Base-by-base conservation (phyloP, 2,329 filamentous ascomycete species). In the Exophiala alcalophila region DNA sequence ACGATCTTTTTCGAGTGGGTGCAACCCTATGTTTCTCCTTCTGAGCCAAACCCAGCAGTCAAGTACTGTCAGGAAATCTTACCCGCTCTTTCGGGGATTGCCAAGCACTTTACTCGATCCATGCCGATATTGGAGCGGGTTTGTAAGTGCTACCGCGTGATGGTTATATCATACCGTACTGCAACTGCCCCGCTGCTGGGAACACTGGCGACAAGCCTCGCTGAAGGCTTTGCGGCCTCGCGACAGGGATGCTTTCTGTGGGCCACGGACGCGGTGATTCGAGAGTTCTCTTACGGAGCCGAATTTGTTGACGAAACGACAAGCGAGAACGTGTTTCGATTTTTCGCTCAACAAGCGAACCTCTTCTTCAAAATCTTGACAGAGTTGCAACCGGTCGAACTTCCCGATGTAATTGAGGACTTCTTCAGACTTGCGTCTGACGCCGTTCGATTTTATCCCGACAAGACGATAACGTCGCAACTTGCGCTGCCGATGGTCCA, bases 211-310 rank as follows among this genome's bases (percentile, higher is more conserved):
- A 86, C 91, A 57, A 94, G 91, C 65, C 77, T 98, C 44, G 87
- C 87, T 1, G 77, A 76, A 51, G 90, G 91, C 4, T 98, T 98
- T 62, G 77, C 84, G 41, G 76, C 78, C 12, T 96, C 91, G 8
- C 80, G 83, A 48, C 91, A 98, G 66, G 92, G 92, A 9, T 96
- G 91, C 63, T 98, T 98, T 74, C 74, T 98, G n/a, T 98, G 92
- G 92, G 91, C 92, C 1, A 96, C 91, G 2, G 86, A 90, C 53
- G 88, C 91, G 6, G 94, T 98, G 50, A 77, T 98, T 20, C 84
- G 92, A 46, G 92, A 98, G 64, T 98, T 97, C 61, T 92, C 88
- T 0, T 87, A 94, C 57, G 89, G 91, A 28, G 80, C 86, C 28
- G 89, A 95, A 56, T 80, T 86, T 48, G 86, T 97, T 14, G 84